Percentiles rank a stretch among this genome's conserved stretches.
Conservation (phyloP, 2,329 filamentous ascomycete genomes). For the Beauveria australis region DNA sequence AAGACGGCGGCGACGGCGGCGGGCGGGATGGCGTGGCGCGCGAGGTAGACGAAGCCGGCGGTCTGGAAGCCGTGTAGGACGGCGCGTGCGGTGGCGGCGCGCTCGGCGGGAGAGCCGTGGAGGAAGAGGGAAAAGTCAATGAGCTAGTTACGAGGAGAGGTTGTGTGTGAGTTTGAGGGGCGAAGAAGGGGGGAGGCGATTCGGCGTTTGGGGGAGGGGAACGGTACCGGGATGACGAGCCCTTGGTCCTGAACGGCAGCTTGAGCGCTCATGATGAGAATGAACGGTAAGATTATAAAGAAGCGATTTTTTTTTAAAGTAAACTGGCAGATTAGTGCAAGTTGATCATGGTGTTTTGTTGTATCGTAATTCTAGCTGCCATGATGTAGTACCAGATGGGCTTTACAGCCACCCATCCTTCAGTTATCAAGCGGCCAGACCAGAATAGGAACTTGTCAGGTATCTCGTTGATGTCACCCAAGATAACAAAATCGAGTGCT, state of each 20-base stretch:
- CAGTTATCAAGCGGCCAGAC: neutral
- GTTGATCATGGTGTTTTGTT: neutral
- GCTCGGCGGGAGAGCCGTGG: slow-evolving; percentile 50
- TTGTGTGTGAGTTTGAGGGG: slow-evolving; percentile 10
- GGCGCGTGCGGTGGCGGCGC: slow-evolving; percentile 56
- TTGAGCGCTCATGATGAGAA: slow-evolving; percentile 9
- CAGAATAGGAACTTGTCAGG: neutral
- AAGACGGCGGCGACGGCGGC: slow-evolving; percentile 56
- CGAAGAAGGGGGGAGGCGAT: slow-evolving; percentile 14
- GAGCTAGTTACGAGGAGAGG: slow-evolving; percentile 47
- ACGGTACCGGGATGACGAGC: slow-evolving; percentile 44
- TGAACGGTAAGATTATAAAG: neutral
- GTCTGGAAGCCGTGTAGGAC: slow-evolving; percentile 75
- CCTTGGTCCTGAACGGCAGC: slow-evolving; percentile 43
- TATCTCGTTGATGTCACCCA: neutral
- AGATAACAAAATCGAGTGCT: neutral
- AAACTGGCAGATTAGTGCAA: neutral
- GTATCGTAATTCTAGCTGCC: neutral
- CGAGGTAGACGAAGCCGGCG: slow-evolving; percentile 86
- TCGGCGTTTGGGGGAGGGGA: neutral
- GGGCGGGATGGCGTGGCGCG: slow-evolving; percentile 61
- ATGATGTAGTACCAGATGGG: neutral
- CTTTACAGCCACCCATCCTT: neutral
- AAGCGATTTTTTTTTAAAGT: too few species aligned
- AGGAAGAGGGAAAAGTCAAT: slow-evolving; percentile 74